Evolutionary conservation across 306 rosid species (phyloP), one percentile per base, ranked within the genome.

Genomic region (Vicia faba): DNA sequence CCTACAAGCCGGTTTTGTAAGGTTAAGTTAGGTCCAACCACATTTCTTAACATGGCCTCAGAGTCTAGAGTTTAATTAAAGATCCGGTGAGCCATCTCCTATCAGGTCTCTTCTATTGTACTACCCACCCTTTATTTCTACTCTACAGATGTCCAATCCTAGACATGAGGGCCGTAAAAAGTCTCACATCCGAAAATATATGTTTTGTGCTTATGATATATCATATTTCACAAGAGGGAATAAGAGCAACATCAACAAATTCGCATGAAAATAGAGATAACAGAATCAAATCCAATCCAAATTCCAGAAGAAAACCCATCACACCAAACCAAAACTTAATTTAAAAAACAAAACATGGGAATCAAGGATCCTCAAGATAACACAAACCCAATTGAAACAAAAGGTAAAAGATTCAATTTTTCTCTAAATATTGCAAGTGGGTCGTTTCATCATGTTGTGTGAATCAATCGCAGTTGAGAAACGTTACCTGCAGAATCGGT

Each of bases 401-500:
- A 25, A 66, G 33, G 41, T 7, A 61, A 44, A 73, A 49, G 71
- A 71, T 69, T 76, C 36, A 7, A 57, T 15, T 35, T 69, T 65
- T 45, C 74, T 16, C 44, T 16, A 36, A 36, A 23, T 2, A 55
- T 8, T 13, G 11, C 58, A 53, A 23, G 36, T 69, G 82, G 66
- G 54, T 61, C 2, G 25, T 54, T 18, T 62, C 25, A 18, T 62
- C 5, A 28, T 48, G 44, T 3, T 8, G 10, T 33, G 1, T 54
- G 3, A 11, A 77, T 55, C 38, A 39, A 70, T 46, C 29, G 25
- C 11, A 41, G 46, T 40, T 2, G 65, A 36, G 55, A 41, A 41
- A 28, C 48, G 51, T 20, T 77, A 82, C 89, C 85, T 80, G 56
- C 18, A 60, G 66, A 71, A 48, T 66, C n/a, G 61, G 69, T 12